Conservation (phyloP, 306 rosid genomes). For the Neltuma alba region DNA sequence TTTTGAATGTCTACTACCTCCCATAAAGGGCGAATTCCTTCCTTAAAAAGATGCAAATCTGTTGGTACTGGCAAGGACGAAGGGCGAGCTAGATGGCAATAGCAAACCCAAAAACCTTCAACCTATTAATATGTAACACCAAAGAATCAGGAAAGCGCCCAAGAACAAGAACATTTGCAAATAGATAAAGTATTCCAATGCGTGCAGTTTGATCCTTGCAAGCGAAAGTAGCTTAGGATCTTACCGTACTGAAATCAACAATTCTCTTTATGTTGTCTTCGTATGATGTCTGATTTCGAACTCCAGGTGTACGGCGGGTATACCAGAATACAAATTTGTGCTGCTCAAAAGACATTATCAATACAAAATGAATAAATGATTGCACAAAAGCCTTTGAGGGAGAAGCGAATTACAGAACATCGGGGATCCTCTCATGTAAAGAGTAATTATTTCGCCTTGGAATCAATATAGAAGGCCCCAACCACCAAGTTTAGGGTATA, state of each 20-base stretch:
- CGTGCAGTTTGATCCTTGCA: background rate
- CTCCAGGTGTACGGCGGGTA: constrained; percentile 94
- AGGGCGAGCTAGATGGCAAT: constrained; percentile 90
- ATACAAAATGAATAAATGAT: constrained; percentile 27
- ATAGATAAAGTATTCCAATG: background rate
- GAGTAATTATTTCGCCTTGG: background rate
- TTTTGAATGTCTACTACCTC: constrained; percentile 55
- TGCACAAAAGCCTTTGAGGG: background rate
- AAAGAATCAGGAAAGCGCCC: background rate
- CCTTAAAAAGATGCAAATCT: constrained; percentile 93
- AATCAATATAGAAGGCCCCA: background rate
- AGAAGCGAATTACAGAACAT: background rate
- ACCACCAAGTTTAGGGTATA: background rate
- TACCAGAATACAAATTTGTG: constrained; percentile 86
- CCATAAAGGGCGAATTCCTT: constrained; percentile 96
- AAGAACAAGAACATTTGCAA: constrained; percentile 19
- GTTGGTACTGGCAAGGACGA: constrained; percentile 90
- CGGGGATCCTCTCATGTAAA: background rate
- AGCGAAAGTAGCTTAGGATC: constrained; percentile 34
- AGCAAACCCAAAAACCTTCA: constrained; percentile 92
- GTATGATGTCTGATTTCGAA: constrained; percentile 77
- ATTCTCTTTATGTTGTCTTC: constrained; percentile 95
- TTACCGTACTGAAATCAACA: constrained; percentile 88
- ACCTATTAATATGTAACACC: constrained; percentile 48
- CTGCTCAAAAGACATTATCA: constrained; percentile 45